phyloP scores from a whole-genome alignment of 495 filamentous ascomycete genomes.

The Trichoderma gamsii region DNA sequence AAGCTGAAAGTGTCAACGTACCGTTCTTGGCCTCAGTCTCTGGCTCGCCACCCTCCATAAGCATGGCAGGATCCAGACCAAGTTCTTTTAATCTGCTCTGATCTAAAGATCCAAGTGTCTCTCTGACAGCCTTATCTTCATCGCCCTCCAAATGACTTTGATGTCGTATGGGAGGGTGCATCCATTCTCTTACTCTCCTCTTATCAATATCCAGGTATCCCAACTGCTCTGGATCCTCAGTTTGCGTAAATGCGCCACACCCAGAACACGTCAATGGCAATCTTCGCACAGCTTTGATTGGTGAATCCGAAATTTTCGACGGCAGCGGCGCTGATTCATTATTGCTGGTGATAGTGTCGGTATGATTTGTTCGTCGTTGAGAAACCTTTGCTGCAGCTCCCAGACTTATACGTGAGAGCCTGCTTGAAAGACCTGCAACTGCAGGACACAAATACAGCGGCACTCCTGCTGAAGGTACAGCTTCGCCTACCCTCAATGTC shows the following conservation, averaged over 20 bases:
- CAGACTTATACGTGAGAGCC: not conserved
- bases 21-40: not conserved
- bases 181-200: conserved; percentile 44
- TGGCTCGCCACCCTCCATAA: not conserved
- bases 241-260: conserved; percentile 83
- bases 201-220: conserved; percentile 66
- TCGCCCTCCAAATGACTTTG: conserved; percentile 18
- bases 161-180: conserved; percentile 27
- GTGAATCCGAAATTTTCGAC: not conserved
- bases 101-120: conserved; percentile 36
- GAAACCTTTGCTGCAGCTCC: not conserved
- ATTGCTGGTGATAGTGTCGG: not conserved
- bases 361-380: conserved; percentile 14
- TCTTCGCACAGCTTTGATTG: conserved; percentile 17
- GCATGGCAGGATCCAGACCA: conserved; percentile 33
- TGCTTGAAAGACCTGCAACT: conserved; percentile 17
- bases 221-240: conserved; percentile 55
- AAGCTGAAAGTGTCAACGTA: conserved; percentile 1
- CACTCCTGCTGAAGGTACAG: conserved; percentile 25
- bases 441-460: conserved; percentile 43
- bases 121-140: conserved; percentile 33
- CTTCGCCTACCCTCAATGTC: conserved; percentile 34
- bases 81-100: conserved; percentile 35
- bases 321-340: not conserved
- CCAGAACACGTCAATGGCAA: conserved; percentile 69